A percentile compares a stretch with the other conserved stretches of the same genome.
Conservation (phyloP, 257 asterid genomes). For the Lantana camara region DNA sequence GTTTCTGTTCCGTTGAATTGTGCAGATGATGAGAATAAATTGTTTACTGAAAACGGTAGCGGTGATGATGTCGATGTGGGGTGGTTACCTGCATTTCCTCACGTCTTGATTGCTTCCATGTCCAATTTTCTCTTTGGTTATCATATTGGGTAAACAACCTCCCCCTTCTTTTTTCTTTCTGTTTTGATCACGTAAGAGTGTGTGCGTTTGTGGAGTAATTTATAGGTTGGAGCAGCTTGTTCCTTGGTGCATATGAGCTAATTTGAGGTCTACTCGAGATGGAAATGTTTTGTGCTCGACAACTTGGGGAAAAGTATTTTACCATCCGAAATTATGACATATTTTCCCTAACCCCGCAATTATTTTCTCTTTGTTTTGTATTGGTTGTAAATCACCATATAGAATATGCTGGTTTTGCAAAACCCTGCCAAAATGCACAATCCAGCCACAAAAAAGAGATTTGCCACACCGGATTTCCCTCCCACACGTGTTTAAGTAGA, state of each 20-base stretch:
- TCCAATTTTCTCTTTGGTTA: conserved; percentile 88
- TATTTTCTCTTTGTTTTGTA: too few species aligned
- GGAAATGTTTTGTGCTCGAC: not conserved
- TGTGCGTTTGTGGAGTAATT: not conserved
- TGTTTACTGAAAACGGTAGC: conserved; percentile 33
- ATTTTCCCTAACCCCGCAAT: too few species aligned
- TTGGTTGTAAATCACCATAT: too few species aligned
- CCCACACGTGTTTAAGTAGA: too few species aligned
- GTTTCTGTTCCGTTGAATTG: conserved; percentile 10
- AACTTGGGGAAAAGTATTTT: too few species aligned
- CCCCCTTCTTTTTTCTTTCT: not conserved
- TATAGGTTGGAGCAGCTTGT: not conserved
- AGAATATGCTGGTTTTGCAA: too few species aligned
- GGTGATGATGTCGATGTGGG: conserved; percentile 56
- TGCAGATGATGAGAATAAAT: conserved; percentile 43
- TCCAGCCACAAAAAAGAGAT: too few species aligned
- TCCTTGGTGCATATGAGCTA: not conserved
- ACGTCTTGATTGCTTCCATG: conserved; percentile 78
- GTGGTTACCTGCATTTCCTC: conserved; percentile 76
- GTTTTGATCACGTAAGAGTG: conserved; percentile 2
- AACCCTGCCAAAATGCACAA: too few species aligned
- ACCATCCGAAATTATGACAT: too few species aligned
- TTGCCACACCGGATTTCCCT: too few species aligned
- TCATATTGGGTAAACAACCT: conserved; percentile 68
- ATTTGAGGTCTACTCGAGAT: not conserved